Evolutionary conservation across 2,329 filamentous ascomycete genomes (phyloP), one percentile per base, ranked within the genome.

Genomic region (Talaromyces sp.): DNA sequence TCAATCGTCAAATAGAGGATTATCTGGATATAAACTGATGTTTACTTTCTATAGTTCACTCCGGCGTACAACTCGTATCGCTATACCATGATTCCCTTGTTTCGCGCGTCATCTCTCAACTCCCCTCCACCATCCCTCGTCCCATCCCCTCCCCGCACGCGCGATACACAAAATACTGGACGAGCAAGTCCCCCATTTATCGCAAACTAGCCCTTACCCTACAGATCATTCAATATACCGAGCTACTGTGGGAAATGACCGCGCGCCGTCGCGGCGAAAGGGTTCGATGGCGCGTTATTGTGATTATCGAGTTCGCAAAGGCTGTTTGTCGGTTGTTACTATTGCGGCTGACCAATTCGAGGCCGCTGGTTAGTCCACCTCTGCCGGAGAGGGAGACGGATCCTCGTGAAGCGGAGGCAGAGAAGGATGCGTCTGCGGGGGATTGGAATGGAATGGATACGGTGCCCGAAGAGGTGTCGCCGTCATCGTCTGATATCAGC

Each of bases 181-280:
- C 80, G 17, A 76, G 80, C 51, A 79, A 80, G 56, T 86, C 83
- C 66, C 78, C 81, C 4, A 80, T 90, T 9, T 99, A 99, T 73
- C 84, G 87, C 60, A 84, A 89, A 60, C 84, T 95, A 56, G 92
- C 93, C 40, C 81, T 92, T 63, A 78, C 91, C 4, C 78, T 99
- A 51, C 91, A 96, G 70, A 88, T 96, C 76, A 89, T 97, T 25
- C 89, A 94, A 65, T 97, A 97, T 70, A 96, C 92, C 0, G 91
- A 99, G 75, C 79, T 99, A 31, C 77, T 99, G n/a, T 94, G 93
- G 83, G 94, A 99, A 73, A 99, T 99, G 94, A 84, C 89, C 28
- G 92, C 92, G 28, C 95, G 96, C 75, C 83, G 93, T 51, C 86
- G 86, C 62, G 91, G 88, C 45, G 83, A 95, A 72, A 85, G 83